Conservation (phyloP, 164 flowering plant genomes). For the Brasenia schreberi region DNA sequence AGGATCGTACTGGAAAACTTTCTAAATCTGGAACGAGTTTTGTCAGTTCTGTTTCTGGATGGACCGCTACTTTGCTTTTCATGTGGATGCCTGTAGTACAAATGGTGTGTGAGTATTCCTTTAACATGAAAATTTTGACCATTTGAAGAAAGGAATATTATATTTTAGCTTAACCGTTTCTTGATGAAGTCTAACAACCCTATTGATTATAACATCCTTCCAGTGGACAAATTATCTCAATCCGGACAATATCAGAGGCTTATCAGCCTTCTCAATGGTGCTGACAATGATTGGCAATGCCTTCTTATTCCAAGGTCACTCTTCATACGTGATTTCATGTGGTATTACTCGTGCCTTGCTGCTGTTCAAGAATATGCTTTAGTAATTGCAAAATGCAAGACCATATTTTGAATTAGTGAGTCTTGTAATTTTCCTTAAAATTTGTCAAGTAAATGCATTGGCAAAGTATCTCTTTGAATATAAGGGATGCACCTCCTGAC, state of each 20-base stretch:
- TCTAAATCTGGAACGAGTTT: conserved; percentile 55
- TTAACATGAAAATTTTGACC: too few species aligned
- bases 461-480: too few species aligned
- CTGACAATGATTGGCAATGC: conserved; percentile 92
- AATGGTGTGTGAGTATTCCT: conserved; percentile 37
- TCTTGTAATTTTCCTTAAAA: too few species aligned
- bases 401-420: too few species aligned
- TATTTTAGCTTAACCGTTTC: too few species aligned
- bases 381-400: too few species aligned
- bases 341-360: conserved; percentile 32
- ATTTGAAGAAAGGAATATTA: too few species aligned
- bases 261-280: conserved; percentile 82
- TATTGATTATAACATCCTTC: background rate
- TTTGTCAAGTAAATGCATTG: too few species aligned
- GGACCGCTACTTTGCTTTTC: conserved; percentile 99
- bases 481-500: too few species aligned
- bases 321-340: conserved; percentile 87
- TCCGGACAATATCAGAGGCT: conserved; percentile 92
- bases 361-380: too few species aligned
- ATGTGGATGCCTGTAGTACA: conserved; percentile 99
- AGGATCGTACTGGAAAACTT: conserved; percentile 82
- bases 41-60: conserved; percentile 73
- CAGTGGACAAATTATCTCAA: conserved; percentile 93
- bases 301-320: conserved; percentile 94
- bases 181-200: too few species aligned